Percentiles rank a stretch among this genome's conserved stretches.
Evolutionary conservation across 148 eudicot genomes (phyloP).

Genomic region (Polygonum aviculare): DNA sequence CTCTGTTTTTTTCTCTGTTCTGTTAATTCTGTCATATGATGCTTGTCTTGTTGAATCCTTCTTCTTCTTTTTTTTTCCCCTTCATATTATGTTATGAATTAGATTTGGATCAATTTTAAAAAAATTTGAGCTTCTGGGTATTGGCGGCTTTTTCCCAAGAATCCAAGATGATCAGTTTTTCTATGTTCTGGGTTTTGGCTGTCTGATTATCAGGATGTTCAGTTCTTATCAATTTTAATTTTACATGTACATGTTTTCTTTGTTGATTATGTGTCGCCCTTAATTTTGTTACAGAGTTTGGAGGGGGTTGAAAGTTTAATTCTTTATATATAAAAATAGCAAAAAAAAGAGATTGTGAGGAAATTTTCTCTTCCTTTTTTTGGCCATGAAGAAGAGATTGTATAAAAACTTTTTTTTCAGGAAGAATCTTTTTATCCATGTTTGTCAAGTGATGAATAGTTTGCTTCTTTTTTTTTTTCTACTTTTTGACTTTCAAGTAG

Average conservation of each 20-base stretch:
- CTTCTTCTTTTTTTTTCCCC: no score
- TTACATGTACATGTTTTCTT: neutral
- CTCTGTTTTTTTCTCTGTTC: neutral
- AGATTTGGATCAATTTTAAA: neutral
- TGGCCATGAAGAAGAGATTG: no score
- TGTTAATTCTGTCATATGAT: neutral
- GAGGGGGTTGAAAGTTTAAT: neutral
- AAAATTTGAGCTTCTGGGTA: neutral
- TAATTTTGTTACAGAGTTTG: neutral
- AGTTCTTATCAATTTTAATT: no score
- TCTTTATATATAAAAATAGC: conserved; percentile 7
- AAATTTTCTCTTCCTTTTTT: no score
- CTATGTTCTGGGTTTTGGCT: neutral
- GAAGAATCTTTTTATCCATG: no score
- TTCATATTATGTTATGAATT: neutral
- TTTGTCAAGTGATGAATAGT: no score
- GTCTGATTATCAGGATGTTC: neutral
- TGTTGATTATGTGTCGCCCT: conserved; percentile 4
- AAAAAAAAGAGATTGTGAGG: no score
- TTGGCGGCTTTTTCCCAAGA: neutral
- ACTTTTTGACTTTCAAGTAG: no score
- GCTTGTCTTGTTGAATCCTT: no score
- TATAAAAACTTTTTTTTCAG: no score
- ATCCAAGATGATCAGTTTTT: no score
- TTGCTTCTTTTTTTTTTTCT: no score